Evolutionary conservation across 73 alveolate genomes (phyloP), one percentile per base, ranked within the genome.

Genomic region (Durusdinium trenchii): DNA sequence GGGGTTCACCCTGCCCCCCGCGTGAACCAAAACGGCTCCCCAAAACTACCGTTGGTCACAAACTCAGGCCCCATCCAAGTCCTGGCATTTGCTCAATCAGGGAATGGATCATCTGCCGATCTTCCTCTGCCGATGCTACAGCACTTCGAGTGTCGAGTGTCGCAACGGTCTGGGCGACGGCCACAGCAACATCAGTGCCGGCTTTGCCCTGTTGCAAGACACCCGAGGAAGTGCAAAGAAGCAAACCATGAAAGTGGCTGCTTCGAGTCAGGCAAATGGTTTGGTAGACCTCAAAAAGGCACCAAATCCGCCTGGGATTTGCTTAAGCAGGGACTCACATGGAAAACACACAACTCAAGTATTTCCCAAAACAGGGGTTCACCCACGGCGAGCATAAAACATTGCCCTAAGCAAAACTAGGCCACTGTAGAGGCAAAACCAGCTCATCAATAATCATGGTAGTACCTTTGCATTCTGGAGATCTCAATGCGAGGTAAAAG

Each of bases 271-370:
- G 64, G 64, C 90, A 79, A 32, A 79, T 79, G 3, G 90, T 79
- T 20, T 79, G 90, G 45, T 79, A 79, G 2, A 79, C 90, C 45
- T 79, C 90, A 42, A 79, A 79, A 6, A 79, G 42, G 67, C 90
- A 79, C 90, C 90, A 79, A 50, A 82, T 82, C 60, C 95, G 67
- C 46, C 42, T 81, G 1, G 60, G 46, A 40, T n/a, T n/a, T n/a
- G n/a, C n/a, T n/a, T n/a, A n/a, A n/a, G n/a, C n/a, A n/a, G n/a
- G 95, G 95, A 7, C 60, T 81, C 42, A 86, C 95, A 6, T 38
- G 83, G 64, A 60, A 81, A 46, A 60, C 83, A 86, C 54, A 40
- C 54, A 86, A 60, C 95, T 60, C 60, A 47, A 83, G n/a, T 38
- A 83, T 86, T 18, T 62, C 90, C n/a, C n/a, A n/a, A n/a, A n/a